Evolutionary conservation across 495 filamentous ascomycete species (phyloP).

Genomic region (Friedmanniomyces simplex): DNA sequence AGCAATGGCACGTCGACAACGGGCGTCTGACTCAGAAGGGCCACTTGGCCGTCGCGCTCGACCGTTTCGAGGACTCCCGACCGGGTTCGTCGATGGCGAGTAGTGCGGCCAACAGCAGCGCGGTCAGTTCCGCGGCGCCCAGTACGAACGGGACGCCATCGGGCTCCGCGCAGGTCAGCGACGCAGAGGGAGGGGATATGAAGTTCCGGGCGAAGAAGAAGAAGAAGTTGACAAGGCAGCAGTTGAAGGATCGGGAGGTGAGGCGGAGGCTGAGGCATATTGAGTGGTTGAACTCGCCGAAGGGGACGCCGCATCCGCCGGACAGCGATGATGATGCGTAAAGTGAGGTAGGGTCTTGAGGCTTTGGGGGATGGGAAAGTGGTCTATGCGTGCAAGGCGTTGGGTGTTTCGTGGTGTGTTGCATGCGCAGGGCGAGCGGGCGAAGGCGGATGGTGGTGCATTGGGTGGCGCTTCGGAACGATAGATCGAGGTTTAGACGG

Average conservation of each 20-base stretch:
- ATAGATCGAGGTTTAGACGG: too few species aligned
- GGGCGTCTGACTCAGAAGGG: constrained; percentile 79
- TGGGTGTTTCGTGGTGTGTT: too few species aligned
- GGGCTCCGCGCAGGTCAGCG: constrained; percentile 60
- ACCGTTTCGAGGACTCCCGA: constrained; percentile 77
- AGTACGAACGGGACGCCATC: constrained; percentile 43
- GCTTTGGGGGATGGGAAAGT: too few species aligned
- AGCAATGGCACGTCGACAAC: constrained; percentile 88
- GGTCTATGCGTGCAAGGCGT: too few species aligned
- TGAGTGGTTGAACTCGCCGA: constrained; percentile 72
- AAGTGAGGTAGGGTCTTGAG: too few species aligned
- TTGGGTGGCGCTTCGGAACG: too few species aligned
- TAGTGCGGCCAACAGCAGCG: constrained; percentile 38
- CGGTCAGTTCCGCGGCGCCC: constrained; percentile 44
- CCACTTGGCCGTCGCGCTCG: constrained; percentile 55
- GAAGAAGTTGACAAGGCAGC: constrained; percentile 97
- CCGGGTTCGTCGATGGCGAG: constrained; percentile 47
- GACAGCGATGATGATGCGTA: constrained; percentile 34
- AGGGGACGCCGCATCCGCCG: constrained; percentile 36
- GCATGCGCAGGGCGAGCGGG: too few species aligned
- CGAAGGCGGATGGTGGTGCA: too few species aligned
- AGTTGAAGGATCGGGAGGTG: constrained; percentile 86
- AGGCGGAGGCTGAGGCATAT: constrained; percentile 84
- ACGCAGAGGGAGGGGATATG: constrained; percentile 69
- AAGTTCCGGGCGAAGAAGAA: constrained; percentile 94